Base-by-base conservation (phyloP, 352 stramenopile genomes). In the Phytophthora tentaculata region DNA sequence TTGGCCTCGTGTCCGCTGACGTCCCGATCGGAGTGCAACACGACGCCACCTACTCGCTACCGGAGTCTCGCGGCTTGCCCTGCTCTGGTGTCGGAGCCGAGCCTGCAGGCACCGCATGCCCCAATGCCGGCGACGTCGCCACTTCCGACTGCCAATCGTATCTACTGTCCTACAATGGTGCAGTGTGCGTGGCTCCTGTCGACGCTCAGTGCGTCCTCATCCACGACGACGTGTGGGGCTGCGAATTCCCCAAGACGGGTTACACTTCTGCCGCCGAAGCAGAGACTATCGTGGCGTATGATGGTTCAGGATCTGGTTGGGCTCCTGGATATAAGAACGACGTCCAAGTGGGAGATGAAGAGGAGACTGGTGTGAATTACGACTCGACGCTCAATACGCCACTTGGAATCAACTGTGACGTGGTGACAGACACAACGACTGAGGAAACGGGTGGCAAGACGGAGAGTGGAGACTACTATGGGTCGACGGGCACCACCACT, bases 31-130 rank as follows among this genome's bases (percentile, higher is more conserved):
- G 47, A 19, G 69, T 76, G 43, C 47, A 67, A 47, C 26, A 69
- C 12, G 69, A 76, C 26, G 69, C 69, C 12, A 69, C 54, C 24
- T 76, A 73, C 55, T 53, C 53, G 39, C 12, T 76, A 4, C 35
- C 69, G 8, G 63, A 76, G 37, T 66, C 54, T 52, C 60, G 43
- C n/a, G 69, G 63, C 24, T 26, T 69, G 3, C 50, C 63, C 1
- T 76, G 69, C 37, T 68, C 58, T 35, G 69, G 69, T 50, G 16
- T 43, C 2, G 69, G 63, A 39, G 39, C 7, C 1, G 32, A 53
- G n/a, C 69, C 69, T 17, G 19, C 20, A 5, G 58, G 64, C 7
- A 54, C 20, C 0, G 17, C 53, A 2, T 76, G 69, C 19, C 69
- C 69, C 0, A 58, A 69, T 53, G 53, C 57, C 10, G 69, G 63